Evolutionary conservation across 805 yeast genomes (phyloP).

Genomic region (Lipomyces japonicus): DNA sequence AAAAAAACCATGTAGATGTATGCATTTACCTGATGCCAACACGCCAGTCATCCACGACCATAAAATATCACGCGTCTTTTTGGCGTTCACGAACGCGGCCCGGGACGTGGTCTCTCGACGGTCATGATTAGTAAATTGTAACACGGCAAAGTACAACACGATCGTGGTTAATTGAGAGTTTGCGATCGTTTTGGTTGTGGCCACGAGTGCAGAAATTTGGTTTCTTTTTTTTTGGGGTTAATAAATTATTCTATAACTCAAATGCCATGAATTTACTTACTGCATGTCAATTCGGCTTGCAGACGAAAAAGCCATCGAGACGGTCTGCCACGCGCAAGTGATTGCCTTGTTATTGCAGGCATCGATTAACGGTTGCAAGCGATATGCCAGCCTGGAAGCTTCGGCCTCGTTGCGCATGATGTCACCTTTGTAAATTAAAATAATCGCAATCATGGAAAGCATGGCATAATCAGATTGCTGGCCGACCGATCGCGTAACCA

Average conservation of each 20-base stretch:
- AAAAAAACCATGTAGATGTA: background rate
- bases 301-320: background rate
- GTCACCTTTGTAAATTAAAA: constrained; percentile 5
- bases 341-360: constrained; percentile 4
- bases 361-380: constrained; percentile 4
- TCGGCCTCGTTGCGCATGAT: constrained; percentile 2
- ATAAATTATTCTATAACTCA: background rate
- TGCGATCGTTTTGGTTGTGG: constrained; percentile 9
- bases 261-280: background rate
- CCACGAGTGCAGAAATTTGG: constrained; percentile 11
- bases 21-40: constrained; percentile 2
- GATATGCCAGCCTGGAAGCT: constrained; percentile 5
- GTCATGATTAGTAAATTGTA: constrained; percentile 1
- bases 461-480: constrained; percentile 11
- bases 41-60: constrained; percentile 26
- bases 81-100: constrained; percentile 20
- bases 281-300: background rate
- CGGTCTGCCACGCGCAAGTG: constrained; percentile 16
- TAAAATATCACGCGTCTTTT: constrained; percentile 13
- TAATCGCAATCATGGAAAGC: constrained; percentile 9
- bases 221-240: constrained; percentile 2
- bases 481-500: constrained; percentile 1
- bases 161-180: constrained; percentile 22
- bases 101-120: constrained; percentile 9
- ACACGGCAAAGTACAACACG: constrained; percentile 16